Conservation (phyloP, 495 filamentous ascomycete species). For the Talaromyces borbonicus region DNA sequence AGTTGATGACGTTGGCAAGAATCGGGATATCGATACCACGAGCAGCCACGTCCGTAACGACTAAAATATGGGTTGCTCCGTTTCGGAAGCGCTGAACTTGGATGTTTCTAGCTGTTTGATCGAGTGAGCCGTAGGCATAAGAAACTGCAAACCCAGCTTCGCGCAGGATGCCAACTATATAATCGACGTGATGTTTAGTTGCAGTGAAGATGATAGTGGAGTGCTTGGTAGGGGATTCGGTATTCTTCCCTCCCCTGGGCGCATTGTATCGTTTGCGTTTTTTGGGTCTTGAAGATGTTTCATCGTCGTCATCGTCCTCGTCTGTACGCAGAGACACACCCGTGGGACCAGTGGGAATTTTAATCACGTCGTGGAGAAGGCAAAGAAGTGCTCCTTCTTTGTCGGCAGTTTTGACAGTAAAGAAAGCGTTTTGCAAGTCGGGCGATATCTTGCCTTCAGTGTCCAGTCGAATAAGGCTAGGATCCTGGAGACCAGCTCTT, state of each 20-base stretch:
- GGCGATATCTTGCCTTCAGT: conserved; percentile 93
- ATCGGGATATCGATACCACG: conserved; percentile 96
- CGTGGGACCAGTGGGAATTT: conserved; percentile 74
- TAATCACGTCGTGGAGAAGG: conserved; percentile 81
- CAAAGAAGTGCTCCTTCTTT: conserved; percentile 89
- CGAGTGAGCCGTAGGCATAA: conserved; percentile 84
- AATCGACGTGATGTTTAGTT: conserved; percentile 98
- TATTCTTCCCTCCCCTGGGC: conserved; percentile 24
- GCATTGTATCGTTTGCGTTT: conserved; percentile 55
- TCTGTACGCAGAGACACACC: conserved; percentile 33
- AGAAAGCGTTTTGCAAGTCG: conserved; percentile 87
- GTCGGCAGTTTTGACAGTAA: conserved; percentile 81
- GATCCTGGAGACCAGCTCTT: conserved; percentile 83
- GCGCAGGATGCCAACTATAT: conserved; percentile 62
- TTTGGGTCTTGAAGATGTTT: conserved; percentile 35
- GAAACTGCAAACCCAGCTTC: conserved; percentile 78
- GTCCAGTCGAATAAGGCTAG: conserved; percentile 77
- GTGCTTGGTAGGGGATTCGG: conserved; percentile 43
- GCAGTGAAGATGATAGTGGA: conserved; percentile 92
- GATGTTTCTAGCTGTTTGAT: conserved; percentile 83
- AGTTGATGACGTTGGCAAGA: conserved; percentile 96
- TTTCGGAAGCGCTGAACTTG: conserved; percentile 82
- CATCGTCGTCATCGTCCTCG: conserved; percentile 25
- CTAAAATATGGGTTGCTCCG: conserved; percentile 77
- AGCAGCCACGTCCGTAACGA: conserved; percentile 96